Evolutionary conservation across 2,329 filamentous ascomycete species (phyloP).

Genomic region (Aspergillus sp.): DNA sequence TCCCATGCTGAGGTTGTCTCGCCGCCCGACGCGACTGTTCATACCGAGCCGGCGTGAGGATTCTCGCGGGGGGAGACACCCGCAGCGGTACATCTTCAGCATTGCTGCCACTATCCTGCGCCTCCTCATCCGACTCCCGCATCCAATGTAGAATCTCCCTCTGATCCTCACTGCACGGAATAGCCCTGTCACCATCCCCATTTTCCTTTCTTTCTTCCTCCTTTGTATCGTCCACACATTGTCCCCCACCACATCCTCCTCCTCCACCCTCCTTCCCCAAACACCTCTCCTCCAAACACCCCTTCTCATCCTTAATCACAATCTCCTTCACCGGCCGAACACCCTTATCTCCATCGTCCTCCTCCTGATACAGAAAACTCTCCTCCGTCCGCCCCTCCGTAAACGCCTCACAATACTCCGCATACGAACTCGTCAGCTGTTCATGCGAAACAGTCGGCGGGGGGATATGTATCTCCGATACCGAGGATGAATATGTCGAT

Average conservation of each 20-base stretch:
- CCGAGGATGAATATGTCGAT: not conserved
- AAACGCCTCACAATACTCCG: constrained; percentile 19
- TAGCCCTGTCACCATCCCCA: not conserved
- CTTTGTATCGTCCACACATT: not conserved
- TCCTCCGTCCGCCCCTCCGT: constrained; percentile 8
- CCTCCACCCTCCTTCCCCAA: not conserved
- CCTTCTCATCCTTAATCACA: not conserved
- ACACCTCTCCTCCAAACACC: not conserved
- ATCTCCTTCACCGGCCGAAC: too few species aligned
- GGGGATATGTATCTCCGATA: too few species aligned
- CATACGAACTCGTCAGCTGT: constrained; percentile 10
- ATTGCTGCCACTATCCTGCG: not conserved
- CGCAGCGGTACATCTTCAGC: not conserved
- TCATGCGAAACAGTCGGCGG: not conserved
- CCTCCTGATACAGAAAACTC: not conserved
- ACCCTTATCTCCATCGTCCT: too few species aligned
- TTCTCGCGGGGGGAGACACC: constrained; percentile 16
- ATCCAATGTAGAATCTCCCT: not conserved
- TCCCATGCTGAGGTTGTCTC: not conserved
- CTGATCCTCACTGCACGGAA: not conserved
- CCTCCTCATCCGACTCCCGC: not conserved
- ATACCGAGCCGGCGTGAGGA: constrained; percentile 18
- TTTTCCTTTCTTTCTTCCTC: not conserved
- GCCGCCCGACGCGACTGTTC: constrained; percentile 11
- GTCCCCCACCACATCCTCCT: not conserved